Evolutionary conservation across 345 rosid species (phyloP).

Genomic region (rapeseed (Brassica napus)): Da-Ae NC_063448.1:51185501-51186000

Average conservation of each 20-base stretch:
- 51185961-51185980: slow-evolving; percentile 38
- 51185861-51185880: slow-evolving; percentile 49
- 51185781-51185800: slow-evolving; percentile 60
- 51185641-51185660: slow-evolving; percentile 60
- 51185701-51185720: neutral
- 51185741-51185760: neutral
- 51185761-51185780: slow-evolving; percentile 52
- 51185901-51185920: slow-evolving; percentile 53
- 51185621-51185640: slow-evolving; percentile 47
- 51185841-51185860: slow-evolving; percentile 45
- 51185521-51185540: neutral
- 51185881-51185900: slow-evolving; percentile 47
- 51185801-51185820: slow-evolving; percentile 55
- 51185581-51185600: slow-evolving; percentile 23
- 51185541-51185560: slow-evolving; percentile 17
- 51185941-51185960: slow-evolving; percentile 35
- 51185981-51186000: slow-evolving; percentile 40
- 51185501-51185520: slow-evolving; percentile 9
- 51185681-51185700: slow-evolving; percentile 57
- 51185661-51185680: slow-evolving; percentile 56
- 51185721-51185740: neutral
- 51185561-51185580: slow-evolving; percentile 3
- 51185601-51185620: slow-evolving; percentile 15
- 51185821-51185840: slow-evolving; percentile 56
- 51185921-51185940: slow-evolving; percentile 48